Base-by-base conservation (phyloP, 1,284 basidiomycete species). In the Prillingera fragicola region DNA sequence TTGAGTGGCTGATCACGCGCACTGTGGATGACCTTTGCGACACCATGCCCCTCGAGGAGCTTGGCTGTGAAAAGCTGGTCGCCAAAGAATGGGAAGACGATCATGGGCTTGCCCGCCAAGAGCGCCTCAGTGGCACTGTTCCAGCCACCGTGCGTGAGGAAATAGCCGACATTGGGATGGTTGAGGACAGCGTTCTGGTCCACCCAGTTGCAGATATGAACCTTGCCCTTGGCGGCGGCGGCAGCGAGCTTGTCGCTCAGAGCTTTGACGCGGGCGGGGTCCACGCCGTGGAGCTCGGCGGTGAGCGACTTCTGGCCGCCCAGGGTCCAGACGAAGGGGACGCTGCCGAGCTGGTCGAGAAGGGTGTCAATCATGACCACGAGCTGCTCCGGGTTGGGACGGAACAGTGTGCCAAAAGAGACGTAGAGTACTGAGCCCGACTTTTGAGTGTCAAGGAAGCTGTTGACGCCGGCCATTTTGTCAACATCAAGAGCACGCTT, bases 121-220 rank as follows among this genome's bases (percentile, higher is more conserved):
- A 46, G 24, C 10, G 37, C n/a, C 19, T 46, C 44, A 18, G 17
- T 27, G 32, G 25, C 23, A 12, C 27, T 33, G 38, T 41, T 46
- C 25, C 38, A 46, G 2, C 44, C 44, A 4, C 23, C 31, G 38
- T 46, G 44, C 9, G 33, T 27, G 4, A 41, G 10, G 19, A 40
- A 33, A 24, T 25, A 43, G 8, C 41, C 33, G 14, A 36, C 26
- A n/a, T 33, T 22, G 18, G 41, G 41, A 22, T 43, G 41, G 19
- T 21, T 25, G 24, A 43, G 33, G 5, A 28, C n/a, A 6, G 15
- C 25, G 34, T 36, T 24, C 19, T 29, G 33, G 21, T 29, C 41
- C 5, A 29, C 27, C 27, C 27, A 29, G 27, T 29, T 29, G 35
- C 18, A 36, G 18, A 18, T 22, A 12, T 23, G 8, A 3, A 14